Percentiles rank a stretch among this genome's conserved stretches.
These are phyloP conservation scores for Gossypium longicalyx DNA, from an alignment of 345 rosid genomes.

Conservation along the genomic window DNA sequence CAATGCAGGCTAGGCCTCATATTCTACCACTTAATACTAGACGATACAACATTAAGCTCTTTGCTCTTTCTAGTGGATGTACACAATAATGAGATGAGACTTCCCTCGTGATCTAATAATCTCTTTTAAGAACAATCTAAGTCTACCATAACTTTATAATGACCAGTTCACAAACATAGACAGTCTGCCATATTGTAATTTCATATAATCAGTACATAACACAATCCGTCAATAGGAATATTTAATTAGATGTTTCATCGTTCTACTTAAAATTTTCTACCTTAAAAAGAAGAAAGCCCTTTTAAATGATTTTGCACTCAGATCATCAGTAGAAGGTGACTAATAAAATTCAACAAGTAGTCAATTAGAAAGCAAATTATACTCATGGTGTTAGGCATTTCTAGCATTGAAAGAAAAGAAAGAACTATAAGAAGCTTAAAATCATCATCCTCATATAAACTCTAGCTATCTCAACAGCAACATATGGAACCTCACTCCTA, in stretches of 20 bases:
- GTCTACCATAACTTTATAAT: not conserved
- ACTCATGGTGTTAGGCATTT: not conserved
- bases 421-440: not conserved
- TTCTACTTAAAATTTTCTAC: not conserved
- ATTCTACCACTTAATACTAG: not conserved
- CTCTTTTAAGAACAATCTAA: not conserved
- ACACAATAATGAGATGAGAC: not conserved
- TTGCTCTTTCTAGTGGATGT: not conserved
- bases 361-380: not conserved
- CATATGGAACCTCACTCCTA: not conserved
- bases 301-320: not conserved
- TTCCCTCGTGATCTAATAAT: not conserved
- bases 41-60: not conserved
- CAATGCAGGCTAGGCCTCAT: not conserved
- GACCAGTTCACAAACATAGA: not conserved
- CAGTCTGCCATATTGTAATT: not conserved
- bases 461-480: not conserved
- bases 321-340: not conserved
- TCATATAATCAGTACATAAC: not conserved
- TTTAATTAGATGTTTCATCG: not conserved
- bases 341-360: not conserved
- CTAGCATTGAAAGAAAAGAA: constrained; percentile 2
- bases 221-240: not conserved
- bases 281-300: not conserved
- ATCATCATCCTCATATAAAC: not conserved